Evolutionary conservation across 2,329 filamentous ascomycete species (phyloP).

Genomic region (Chaetomiaceae sp.): DNA sequence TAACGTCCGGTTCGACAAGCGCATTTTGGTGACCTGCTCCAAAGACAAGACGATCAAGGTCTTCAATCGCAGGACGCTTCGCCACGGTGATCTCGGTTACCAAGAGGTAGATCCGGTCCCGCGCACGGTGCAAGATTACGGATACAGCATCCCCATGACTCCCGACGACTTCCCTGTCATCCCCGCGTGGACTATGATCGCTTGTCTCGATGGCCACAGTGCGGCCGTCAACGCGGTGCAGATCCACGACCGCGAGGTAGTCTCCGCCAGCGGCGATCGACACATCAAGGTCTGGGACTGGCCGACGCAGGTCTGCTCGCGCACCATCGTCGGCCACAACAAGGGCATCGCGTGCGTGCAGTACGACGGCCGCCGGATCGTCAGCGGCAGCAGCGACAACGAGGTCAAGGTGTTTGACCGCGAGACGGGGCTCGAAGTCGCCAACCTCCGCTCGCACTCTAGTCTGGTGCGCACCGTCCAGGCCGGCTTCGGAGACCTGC

Average conservation of each 20-base stretch:
- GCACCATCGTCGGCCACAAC: conserved; percentile 77
- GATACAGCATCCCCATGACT: conserved; percentile 39
- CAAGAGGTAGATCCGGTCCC: conserved; percentile 47
- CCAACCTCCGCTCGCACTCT: conserved; percentile 73
- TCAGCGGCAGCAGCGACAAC: conserved; percentile 93
- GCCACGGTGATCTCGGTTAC: conserved; percentile 54
- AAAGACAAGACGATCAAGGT: conserved; percentile 97
- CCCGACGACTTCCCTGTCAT: conserved; percentile 47
- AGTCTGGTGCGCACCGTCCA: conserved; percentile 91
- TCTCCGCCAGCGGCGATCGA: conserved; percentile 91
- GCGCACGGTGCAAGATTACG: conserved; percentile 47
- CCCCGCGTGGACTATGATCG: conserved; percentile 69
- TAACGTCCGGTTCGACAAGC: conserved; percentile 86
- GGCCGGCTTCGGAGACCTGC: conserved; percentile 84
- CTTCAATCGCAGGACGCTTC: conserved; percentile 74
- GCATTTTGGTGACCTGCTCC: conserved; percentile 90
- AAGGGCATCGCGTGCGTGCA: conserved; percentile 98
- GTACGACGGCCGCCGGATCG: conserved; percentile 87
- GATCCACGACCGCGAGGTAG: conserved; percentile 76
- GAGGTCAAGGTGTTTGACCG: conserved; percentile 94
- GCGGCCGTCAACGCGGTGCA: conserved; percentile 97
- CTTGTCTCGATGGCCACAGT: conserved; percentile 72
- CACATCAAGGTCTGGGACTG: conserved; percentile 95
- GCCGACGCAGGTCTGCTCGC: conserved; percentile 65
- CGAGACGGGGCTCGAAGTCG: conserved; percentile 78